Conservation (phyloP, 2,329 filamentous ascomycete species). For the Helotiales sp. region DNA sequence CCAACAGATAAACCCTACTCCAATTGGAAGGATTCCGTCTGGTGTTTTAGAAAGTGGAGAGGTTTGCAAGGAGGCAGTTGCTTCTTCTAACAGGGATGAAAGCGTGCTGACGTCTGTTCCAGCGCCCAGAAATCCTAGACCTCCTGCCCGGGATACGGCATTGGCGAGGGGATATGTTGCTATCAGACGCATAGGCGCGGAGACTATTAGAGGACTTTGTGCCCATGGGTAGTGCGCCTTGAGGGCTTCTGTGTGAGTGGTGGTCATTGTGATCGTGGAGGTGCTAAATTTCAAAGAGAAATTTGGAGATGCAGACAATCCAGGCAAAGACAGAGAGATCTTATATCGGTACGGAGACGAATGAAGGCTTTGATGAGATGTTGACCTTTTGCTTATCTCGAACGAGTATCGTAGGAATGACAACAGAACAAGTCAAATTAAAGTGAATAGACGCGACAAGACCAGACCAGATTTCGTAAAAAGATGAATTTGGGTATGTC, state of each 20-base stretch:
- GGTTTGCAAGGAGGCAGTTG: constrained; percentile 28
- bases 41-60: constrained; percentile 20
- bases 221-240: constrained; percentile 61
- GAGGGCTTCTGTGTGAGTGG: constrained; percentile 24
- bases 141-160: constrained; percentile 61
- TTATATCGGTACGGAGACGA: too few relatives aligned
- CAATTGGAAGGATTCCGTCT: constrained; percentile 48
- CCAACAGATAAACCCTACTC: constrained; percentile 55
- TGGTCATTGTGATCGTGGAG: constrained; percentile 3
- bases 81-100: constrained; percentile 37
- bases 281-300: background rate
- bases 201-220: constrained; percentile 59
- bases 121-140: constrained; percentile 54
- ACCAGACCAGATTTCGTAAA: background rate
- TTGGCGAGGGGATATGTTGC: constrained; percentile 59
- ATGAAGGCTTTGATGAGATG: too few relatives aligned
- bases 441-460: too few relatives aligned
- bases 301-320: background rate
- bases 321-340: too few relatives aligned
- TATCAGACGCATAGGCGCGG: constrained; percentile 74
- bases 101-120: constrained; percentile 41
- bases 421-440: too few relatives aligned
- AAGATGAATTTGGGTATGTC: background rate
- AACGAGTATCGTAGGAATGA: background rate
- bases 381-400: too few relatives aligned